Conservation (phyloP, 2,329 filamentous ascomycete species). For the Alternaria sp. region DNA sequence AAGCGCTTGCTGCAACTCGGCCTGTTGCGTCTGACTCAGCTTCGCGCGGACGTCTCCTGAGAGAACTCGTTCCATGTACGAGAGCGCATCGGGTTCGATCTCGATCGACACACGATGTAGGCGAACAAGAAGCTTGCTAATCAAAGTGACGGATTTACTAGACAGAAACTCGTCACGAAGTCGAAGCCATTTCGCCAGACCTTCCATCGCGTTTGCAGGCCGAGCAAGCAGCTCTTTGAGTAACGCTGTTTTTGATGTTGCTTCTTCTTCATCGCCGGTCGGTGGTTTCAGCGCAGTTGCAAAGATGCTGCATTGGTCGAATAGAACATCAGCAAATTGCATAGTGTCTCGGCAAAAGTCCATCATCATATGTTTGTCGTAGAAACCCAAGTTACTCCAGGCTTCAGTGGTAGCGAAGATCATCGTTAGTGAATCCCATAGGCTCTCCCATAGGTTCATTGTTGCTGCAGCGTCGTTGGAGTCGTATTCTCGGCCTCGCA, state of each 20-base stretch:
- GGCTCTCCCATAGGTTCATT: constrained; percentile 79
- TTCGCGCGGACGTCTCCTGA: constrained; percentile 75
- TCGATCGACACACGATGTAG: constrained; percentile 79
- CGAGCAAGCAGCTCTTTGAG: constrained; percentile 67
- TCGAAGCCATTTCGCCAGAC: constrained; percentile 85
- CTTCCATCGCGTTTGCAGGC: constrained; percentile 69
- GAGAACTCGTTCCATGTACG: constrained; percentile 71
- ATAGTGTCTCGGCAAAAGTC: constrained; percentile 95
- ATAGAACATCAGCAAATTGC: constrained; percentile 85
- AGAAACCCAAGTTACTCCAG: constrained; percentile 76
- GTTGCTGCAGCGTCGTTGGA: constrained; percentile 69
- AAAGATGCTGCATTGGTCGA: constrained; percentile 85
- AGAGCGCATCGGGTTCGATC: constrained; percentile 66
- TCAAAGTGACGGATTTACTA: constrained; percentile 78
- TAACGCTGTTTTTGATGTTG: constrained; percentile 41
- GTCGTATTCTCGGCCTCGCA: constrained; percentile 66
- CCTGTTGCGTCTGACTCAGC: constrained; percentile 80
- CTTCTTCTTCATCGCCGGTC: constrained; percentile 42
- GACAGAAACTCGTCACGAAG: constrained; percentile 88
- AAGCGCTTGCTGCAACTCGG: constrained; percentile 73
- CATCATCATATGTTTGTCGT: constrained; percentile 77
- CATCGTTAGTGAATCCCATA: constrained; percentile 81
- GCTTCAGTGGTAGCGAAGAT: constrained; percentile 83
- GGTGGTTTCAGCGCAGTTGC: constrained; percentile 68
- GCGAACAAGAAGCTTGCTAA: constrained; percentile 82